Base-by-base conservation (phyloP, 2,329 filamentous ascomycete genomes). In the Myriosclerotinia scirpicola region DNA sequence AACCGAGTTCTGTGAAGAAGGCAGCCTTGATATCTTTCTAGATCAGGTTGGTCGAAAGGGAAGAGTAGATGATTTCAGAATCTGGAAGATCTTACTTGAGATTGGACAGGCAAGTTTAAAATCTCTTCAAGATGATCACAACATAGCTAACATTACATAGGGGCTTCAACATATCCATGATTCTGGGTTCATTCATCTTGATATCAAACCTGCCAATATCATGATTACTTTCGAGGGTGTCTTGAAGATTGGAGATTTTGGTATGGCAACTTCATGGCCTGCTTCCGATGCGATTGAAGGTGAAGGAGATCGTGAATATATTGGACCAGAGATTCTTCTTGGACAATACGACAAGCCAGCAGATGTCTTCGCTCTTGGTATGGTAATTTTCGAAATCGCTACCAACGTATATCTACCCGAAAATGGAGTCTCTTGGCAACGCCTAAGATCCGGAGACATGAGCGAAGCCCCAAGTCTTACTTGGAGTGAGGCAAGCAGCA, bases 81-180 rank as follows among this genome's bases (percentile, higher is more conserved):
- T 98, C 78, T 99, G 95, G 92, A 99, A 99, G 81, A 94, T 98
- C 67, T 81, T 98, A 73, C 85, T 97, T 53, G 95, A 99, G 77
- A 79, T 97, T 67, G 85, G 89, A 74, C 81, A 90, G 82, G 92
- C 95, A 85, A 80, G 90, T 82, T 55, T 2, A 30, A 22, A 42
- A 34, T n/a, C 3, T 34, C 20, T 20, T 48, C 11, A 9, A 9
- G 56, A 50, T 64, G 40, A 20, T 40, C 9, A 14, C 7, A 26
- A 64, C 15, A 60, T 64, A 5, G 58, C 69, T 75, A 68, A 76
- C 64, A 69, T 74, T 76, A 72, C 52, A 64, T 70, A 96, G 91
- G 95, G 95, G 48, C 78, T 99, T 69, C 90, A 92, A 77, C 90
- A 94, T 69, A 95, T 99, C 61, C 95, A 99, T 75, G 87, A 93